phyloP scores from a whole-genome alignment of 495 filamentous ascomycete species.

The Lasiosphaeria hispida region DNA sequence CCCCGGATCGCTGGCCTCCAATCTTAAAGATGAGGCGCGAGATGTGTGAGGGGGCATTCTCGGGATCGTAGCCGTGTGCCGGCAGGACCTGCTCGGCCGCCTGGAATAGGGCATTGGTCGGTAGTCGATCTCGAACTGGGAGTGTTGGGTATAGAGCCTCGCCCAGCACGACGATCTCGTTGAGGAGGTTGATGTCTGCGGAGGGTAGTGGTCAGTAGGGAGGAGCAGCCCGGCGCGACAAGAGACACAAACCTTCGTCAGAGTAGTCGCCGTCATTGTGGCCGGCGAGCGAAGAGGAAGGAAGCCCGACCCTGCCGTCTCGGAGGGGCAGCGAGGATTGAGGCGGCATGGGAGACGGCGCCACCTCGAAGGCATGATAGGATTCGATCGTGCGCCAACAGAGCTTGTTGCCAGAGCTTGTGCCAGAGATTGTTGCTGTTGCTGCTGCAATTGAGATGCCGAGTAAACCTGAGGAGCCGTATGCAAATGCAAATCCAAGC shows the following conservation, averaged over 20 bases:
- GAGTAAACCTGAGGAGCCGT: constrained; percentile 7
- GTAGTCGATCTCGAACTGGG: constrained; percentile 59
- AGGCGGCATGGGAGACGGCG: constrained; percentile 32
- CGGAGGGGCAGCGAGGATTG: constrained; percentile 30
- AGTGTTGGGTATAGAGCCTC: constrained; percentile 55
- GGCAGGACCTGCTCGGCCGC: constrained; percentile 73
- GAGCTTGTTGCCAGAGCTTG: neutral
- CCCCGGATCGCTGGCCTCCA: constrained; percentile 53
- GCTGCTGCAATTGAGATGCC: constrained; percentile 13
- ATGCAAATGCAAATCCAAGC: neutral
- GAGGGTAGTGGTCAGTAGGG: constrained; percentile 17
- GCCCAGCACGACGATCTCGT: constrained; percentile 70
- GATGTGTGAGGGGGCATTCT: constrained; percentile 66
- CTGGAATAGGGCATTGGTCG: constrained; percentile 75
- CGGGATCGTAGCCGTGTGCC: constrained; percentile 62
- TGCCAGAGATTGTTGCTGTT: neutral
- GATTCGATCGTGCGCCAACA: constrained; percentile 18
- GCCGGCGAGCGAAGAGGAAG: constrained; percentile 19
- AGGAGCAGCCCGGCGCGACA: neutral
- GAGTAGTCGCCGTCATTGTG: constrained; percentile 43
- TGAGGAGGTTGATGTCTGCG: constrained; percentile 74
- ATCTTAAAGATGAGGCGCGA: constrained; percentile 79
- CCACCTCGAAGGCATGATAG: constrained; percentile 37
- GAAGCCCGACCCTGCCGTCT: constrained; percentile 45
- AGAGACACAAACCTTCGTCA: constrained; percentile 58